Base-by-base conservation (phyloP, 202 grass and related monocot species). In the Eragrostis tef region DNA sequence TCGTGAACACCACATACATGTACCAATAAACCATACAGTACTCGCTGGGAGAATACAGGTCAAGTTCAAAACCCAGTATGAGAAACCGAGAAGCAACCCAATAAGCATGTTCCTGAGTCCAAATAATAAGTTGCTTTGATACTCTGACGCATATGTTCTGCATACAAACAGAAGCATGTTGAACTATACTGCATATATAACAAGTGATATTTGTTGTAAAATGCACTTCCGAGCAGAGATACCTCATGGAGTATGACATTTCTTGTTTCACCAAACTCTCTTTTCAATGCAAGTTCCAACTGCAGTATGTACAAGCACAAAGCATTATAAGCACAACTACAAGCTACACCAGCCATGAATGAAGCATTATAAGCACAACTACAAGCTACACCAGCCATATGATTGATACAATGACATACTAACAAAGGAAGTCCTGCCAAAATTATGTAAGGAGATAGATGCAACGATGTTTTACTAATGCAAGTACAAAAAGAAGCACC, bases 11-110 rank as follows among this genome's bases (percentile, higher is more conserved):
- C 42, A 93, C 86, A 49, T 90, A 94, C 93, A 96, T 96, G 71
- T 93, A 99, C 96, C 96, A 99, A 83, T 99, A 99, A 41, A 99
- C 96, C 96, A 99, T 99, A 80, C 89, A 96, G 31, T 93, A 99
- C 76, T 99, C 93, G 34, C 78, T 53, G 1, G 90, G 85, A 75
- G 87, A 89, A 87, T 99, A 99, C 19, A 99, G 88, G 21, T 99
- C 90, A 65, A 99, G 87, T 75, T 99, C 96, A 71, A 99, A 99
- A 51, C 93, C 96, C 78, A 99, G 82, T 57, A 80, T 92, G 65
- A 99, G 90, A 87, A 99, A 99, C 76, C 96, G 89, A 80, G 86
- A 93, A 78, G 96, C 93, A 90, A 90, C 71, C 96, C 93, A 99
- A 84, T 88, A 99, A 2, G 85, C 83, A 64, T 93, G 87, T 73